These are phyloP conservation scores for Lecanoromycetidae sp. DNA, from an alignment of 2,329 filamentous ascomycete species.

Conservation along the genomic window DNA sequence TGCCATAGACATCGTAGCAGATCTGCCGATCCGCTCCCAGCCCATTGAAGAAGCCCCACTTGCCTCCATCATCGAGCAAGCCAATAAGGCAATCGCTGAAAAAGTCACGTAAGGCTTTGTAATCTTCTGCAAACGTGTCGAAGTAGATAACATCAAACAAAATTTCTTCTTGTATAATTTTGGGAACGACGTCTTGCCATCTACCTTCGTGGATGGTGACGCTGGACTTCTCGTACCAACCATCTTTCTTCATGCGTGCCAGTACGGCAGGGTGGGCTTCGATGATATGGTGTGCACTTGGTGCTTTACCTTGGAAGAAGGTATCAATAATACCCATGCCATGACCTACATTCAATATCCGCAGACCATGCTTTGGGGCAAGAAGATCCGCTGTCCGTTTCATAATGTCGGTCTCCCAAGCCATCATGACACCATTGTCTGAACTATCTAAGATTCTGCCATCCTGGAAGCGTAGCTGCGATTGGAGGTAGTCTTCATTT, in stretches of 20 bases:
- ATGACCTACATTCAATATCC: constrained; percentile 75
- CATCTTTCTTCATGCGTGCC: constrained; percentile 51
- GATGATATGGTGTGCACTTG: constrained; percentile 66
- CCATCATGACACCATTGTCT: constrained; percentile 86
- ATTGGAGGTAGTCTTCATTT: constrained; percentile 56
- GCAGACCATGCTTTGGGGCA: constrained; percentile 48
- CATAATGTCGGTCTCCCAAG: constrained; percentile 85
- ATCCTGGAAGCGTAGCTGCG: constrained; percentile 50
- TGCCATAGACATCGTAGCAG: constrained; percentile 88
- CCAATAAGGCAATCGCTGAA: constrained; percentile 79
- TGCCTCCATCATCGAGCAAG: constrained; percentile 47
- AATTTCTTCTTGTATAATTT: constrained; percentile 54
- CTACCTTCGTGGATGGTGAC: constrained; percentile 54
- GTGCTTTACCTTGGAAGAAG: constrained; percentile 58
- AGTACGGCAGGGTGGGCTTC: constrained; percentile 74
- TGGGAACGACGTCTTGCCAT: constrained; percentile 71
- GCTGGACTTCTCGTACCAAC: constrained; percentile 52
- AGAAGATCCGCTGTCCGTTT: constrained; percentile 58
- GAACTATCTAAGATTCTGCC: constrained; percentile 60
- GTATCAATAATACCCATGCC: constrained; percentile 82
- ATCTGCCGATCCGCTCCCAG: constrained; percentile 51
- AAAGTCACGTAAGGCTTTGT: constrained; percentile 70
- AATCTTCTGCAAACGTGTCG: constrained; percentile 94
- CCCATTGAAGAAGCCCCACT: constrained; percentile 56
- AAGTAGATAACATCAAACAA: constrained; percentile 88